phyloP scores from a whole-genome alignment of 2,329 filamentous ascomycete genomes.

The Scedosporium aurantiacum region DNA sequence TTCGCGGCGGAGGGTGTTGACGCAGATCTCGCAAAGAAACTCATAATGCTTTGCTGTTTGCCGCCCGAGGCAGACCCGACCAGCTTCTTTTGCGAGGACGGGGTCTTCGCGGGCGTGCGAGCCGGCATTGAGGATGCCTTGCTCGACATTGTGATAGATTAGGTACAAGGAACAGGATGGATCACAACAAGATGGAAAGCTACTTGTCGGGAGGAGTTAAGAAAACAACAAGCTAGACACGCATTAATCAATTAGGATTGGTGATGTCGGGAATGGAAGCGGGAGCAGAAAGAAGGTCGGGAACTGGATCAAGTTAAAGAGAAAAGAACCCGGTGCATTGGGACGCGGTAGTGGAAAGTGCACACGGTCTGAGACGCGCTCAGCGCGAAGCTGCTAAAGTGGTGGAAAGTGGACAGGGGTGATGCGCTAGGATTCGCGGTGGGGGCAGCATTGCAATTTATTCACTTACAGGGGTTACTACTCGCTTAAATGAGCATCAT shows the following conservation, averaged over 20 bases:
- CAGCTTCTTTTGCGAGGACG: slow-evolving; percentile 18
- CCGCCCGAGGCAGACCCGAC: slow-evolving; percentile 12
- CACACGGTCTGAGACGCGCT: slow-evolving; percentile 5
- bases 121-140: slow-evolving; percentile 6
- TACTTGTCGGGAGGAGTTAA: neutral
- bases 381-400: neutral
- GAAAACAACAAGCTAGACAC: neutral
- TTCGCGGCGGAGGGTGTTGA: slow-evolving; percentile 22
- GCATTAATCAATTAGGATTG: neutral
- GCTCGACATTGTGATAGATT: slow-evolving; percentile 3
- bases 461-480: neutral
- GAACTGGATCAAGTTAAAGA: neutral
- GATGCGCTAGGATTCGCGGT: neutral
- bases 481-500: neutral
- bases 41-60: slow-evolving; percentile 32
- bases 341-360: slow-evolving; percentile 3
- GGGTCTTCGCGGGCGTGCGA: slow-evolving; percentile 20
- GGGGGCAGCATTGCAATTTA: neutral
- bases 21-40: slow-evolving; percentile 30
- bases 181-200: neutral
- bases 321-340: neutral
- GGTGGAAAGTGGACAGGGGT: slow-evolving; percentile 1
- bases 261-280: neutral
- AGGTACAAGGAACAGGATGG: neutral
- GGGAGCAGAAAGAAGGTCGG: neutral